Evolutionary conservation across 2,329 filamentous ascomycete genomes (phyloP).

Genomic region (Trichoderma sp.): DNA sequence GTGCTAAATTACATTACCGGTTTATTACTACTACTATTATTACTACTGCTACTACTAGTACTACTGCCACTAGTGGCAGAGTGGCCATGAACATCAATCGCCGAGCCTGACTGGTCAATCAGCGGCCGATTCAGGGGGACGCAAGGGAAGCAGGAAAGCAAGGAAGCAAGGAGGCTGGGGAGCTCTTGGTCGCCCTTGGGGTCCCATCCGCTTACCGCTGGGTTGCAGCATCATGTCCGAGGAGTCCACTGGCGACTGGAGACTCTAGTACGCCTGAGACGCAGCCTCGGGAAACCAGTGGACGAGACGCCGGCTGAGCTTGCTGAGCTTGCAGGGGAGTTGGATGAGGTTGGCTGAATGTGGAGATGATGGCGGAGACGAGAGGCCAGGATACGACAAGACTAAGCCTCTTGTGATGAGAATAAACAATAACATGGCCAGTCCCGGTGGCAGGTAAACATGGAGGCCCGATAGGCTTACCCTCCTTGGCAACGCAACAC

Average conservation of each 20-base stretch:
- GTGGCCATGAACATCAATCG: slow-evolving; percentile 14
- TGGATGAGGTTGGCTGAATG: slow-evolving; percentile 21
- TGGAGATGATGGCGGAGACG: slow-evolving; percentile 21
- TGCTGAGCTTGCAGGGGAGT: slow-evolving; percentile 19
- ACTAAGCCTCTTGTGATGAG: slow-evolving; percentile 27
- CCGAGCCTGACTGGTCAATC: slow-evolving; percentile 18
- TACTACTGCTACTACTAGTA: too few species aligned
- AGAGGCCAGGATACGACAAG: slow-evolving; percentile 13
- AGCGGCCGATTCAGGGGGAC: slow-evolving; percentile 15
- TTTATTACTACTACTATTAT: slow-evolving; percentile 3
- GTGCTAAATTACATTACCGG: slow-evolving; percentile 7
- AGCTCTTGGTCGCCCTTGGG: slow-evolving; percentile 13
- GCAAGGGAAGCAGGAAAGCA: slow-evolving; percentile 13
- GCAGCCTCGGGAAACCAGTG: slow-evolving; percentile 17
- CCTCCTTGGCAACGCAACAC: slow-evolving; percentile 23
- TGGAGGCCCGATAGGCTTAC: slow-evolving; percentile 25
- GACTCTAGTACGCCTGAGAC: slow-evolving; percentile 20
- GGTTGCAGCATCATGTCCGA: slow-evolving; percentile 20
- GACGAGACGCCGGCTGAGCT: slow-evolving; percentile 20
- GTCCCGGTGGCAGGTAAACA: slow-evolving; percentile 24
- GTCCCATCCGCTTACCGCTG: slow-evolving; percentile 20
- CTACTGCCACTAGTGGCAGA: slow-evolving; percentile 4
- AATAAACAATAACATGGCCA: slow-evolving; percentile 28
- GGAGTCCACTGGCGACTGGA: slow-evolving; percentile 16
- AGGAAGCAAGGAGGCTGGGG: slow-evolving; percentile 18